Evolutionary conservation across 768 basidiomycete species (phyloP).

Genomic region (Wakefieldia striispora): DNA sequence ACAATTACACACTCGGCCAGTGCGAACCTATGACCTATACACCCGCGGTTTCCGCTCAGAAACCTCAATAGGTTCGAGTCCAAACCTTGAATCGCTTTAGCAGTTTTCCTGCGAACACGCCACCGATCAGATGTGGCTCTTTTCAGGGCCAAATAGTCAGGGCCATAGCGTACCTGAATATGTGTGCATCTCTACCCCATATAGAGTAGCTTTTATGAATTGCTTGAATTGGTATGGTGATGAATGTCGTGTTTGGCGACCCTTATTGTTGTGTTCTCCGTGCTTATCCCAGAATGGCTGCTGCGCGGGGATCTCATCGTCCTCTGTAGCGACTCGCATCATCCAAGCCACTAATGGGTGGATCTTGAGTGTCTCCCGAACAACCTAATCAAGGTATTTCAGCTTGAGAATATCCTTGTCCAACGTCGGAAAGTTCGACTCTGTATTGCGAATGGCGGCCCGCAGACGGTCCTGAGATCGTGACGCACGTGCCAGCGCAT

Average conservation of each 20-base stretch:
- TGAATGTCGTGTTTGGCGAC: conserved; percentile 48
- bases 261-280: conserved; percentile 35
- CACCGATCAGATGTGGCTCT: conserved; percentile 18
- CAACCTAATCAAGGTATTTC: conserved; percentile 58
- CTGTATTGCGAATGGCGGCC: conserved; percentile 38
- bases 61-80: conserved; percentile 56
- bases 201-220: conserved; percentile 53
- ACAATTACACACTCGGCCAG: conserved; percentile 50
- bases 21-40: conserved; percentile 63
- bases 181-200: conserved; percentile 67
- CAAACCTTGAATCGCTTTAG: conserved; percentile 46
- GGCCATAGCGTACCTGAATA: conserved; percentile 47
- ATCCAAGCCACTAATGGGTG: conserved; percentile 58
- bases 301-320: conserved; percentile 52
- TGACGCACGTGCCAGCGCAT: conserved; percentile 49
- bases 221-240: conserved; percentile 58
- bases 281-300: conserved; percentile 32
- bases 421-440: conserved; percentile 11
- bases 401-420: conserved; percentile 38
- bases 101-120: conserved; percentile 36
- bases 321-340: conserved; percentile 49
- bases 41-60: conserved; percentile 56
- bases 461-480: conserved; percentile 48
- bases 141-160: conserved; percentile 22
- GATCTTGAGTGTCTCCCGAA: conserved; percentile 56